Conservation (phyloP, 202 grass and related monocot species). For the Bolboschoenoplectus hybrid region DNA sequence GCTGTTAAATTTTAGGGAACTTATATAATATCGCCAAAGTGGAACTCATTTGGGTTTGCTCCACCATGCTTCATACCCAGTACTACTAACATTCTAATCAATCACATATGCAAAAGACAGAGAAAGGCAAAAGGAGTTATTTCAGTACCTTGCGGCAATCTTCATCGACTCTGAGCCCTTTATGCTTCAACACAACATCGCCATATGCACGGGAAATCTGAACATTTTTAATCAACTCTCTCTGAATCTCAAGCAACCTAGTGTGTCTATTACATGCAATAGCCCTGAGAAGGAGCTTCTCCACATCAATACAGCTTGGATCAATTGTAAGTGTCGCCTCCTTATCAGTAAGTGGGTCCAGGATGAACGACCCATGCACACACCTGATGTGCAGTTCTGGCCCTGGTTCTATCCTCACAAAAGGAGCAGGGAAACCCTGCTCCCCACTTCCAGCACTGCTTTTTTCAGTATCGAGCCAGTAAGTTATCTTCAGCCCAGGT, state of each 20-base stretch:
- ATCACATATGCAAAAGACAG: neutral
- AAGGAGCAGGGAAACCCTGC: constrained; percentile 68
- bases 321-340: constrained; percentile 82
- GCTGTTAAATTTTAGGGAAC: neutral
- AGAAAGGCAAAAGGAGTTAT: constrained; percentile 28
- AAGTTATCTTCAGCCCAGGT: constrained; percentile 82
- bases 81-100: neutral
- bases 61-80: constrained; percentile 3
- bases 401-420: constrained; percentile 85
- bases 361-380: constrained; percentile 82
- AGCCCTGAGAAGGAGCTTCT: constrained; percentile 79
- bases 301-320: constrained; percentile 82
- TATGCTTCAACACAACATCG: constrained; percentile 76
- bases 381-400: constrained; percentile 82
- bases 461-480: constrained; percentile 82
- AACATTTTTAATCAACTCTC: constrained; percentile 79
- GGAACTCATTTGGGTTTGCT: constrained; percentile 25
- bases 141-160: constrained; percentile 61
- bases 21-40: neutral
- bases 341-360: constrained; percentile 88
- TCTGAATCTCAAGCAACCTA: constrained; percentile 87
- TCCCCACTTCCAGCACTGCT: constrained; percentile 42
- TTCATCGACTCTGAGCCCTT: constrained; percentile 33
- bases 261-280: constrained; percentile 91
- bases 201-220: constrained; percentile 71